phyloP scores from a whole-genome alignment of 331 rosid species.

The Spiraea crenata region DNA sequence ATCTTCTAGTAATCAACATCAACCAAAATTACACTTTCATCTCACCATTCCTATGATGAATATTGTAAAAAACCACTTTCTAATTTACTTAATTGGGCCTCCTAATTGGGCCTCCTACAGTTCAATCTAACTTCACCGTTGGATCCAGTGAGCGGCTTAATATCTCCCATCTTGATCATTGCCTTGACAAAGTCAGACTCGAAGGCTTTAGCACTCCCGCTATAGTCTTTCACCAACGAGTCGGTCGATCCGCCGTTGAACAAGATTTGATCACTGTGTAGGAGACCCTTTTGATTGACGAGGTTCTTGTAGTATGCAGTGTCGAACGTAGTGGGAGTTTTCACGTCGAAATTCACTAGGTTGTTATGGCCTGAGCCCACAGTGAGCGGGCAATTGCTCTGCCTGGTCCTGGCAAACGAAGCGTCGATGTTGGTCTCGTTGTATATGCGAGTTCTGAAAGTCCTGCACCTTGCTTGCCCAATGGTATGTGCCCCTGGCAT shows the following conservation, averaged over 20 bases:
- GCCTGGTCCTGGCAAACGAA: conserved; percentile 52
- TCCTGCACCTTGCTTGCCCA: conserved; percentile 60
- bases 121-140: conserved; percentile 73
- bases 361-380: conserved; percentile 51
- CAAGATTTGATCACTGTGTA: conserved; percentile 71
- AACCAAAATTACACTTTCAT: no score
- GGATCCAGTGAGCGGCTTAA: conserved; percentile 63
- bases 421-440: conserved; percentile 51
- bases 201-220: conserved; percentile 34
- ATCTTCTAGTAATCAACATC: no score
- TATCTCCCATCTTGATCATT: conserved; percentile 82
- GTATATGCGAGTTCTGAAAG: conserved; percentile 50
- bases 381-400: conserved; percentile 42
- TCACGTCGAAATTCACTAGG: conserved; percentile 43
- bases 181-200: conserved; percentile 51
- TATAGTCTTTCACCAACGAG: conserved; percentile 52
- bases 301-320: conserved; percentile 63
- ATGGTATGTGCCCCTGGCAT: conserved; percentile 65
- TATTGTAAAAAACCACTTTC: neutral
- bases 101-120: conserved; percentile 47
- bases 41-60: no score
- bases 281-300: conserved; percentile 56
- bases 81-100: conserved; percentile 24
- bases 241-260: conserved; percentile 68
- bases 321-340: conserved; percentile 57